Evolutionary conservation across 2,329 filamentous ascomycete species (phyloP), one percentile per base, ranked within the genome.

Genomic region (Pseudopithomyces maydicus): DNA sequence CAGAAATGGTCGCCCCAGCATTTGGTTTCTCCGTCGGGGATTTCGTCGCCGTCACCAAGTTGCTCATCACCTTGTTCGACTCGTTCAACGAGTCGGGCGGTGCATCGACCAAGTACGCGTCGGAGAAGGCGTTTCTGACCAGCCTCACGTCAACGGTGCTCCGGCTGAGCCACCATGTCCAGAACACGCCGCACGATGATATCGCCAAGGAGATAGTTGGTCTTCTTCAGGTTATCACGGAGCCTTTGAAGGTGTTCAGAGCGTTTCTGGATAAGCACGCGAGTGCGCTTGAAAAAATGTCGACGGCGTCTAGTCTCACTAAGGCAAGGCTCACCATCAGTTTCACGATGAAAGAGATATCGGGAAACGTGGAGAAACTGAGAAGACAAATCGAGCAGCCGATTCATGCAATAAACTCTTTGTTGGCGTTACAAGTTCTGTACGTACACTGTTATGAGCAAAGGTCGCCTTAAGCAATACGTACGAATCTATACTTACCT

Each of bases 301-400:
- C 39, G 6, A 46, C 50, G 15, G 45, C 35, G 33, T 44, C 50
- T 8, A n/a, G n/a, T 10, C 19, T 53, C 6, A 23, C 26, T 8
- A 53, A 53, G 41, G n/a, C 33, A 5, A 12, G 14, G 10, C n/a
- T 2, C n/a, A 53, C 50, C n/a, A 38, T 53, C 7, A 44, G 3
- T 2, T 53, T 22, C 10, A 46, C 41, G 17, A 5, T 45, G 3
- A 53, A 53, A n/a, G 50, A 53, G 15, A 22, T 45, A 10, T 45
- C 50, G 14, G 50, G 50, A 12, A 53, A 53, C 10, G 33, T 53
- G 4, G 50, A 53, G 19, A 53, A 53, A 23, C 50, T 53, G 6
- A 41, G 50, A 7, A 19, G 41, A 26, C 39, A 53, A 26, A 41
- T 45, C 4, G 50, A 53, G 17, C 50, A 53, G 19, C 50, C 50